A percentile compares a stretch with the other conserved stretches of the same genome.
Evolutionary conservation across 108 stramenopile genomes (phyloP).

Genomic region (Cyclotella kingstonii): DNA sequence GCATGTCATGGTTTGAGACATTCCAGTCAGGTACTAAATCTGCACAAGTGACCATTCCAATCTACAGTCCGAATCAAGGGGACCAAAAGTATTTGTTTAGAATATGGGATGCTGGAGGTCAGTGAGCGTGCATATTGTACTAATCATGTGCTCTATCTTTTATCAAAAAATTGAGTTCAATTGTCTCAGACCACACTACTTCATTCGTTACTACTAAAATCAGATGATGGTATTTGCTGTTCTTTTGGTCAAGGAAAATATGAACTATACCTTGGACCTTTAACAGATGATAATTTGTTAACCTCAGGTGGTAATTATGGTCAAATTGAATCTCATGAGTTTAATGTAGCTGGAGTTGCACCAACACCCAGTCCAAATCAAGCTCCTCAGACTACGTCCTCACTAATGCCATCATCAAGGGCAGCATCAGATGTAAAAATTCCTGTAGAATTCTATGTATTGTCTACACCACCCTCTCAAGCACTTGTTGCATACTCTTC

Average conservation of each 20-base stretch:
- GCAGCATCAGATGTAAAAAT: too few relatives aligned
- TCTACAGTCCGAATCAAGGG: constrained; percentile 11
- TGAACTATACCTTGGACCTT: constrained; percentile 16
- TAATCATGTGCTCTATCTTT: neutral
- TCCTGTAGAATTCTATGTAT: too few relatives aligned
- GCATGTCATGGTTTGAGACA: constrained; percentile 18
- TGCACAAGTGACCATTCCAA: constrained; percentile 11
- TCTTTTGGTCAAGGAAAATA: constrained; percentile 17
- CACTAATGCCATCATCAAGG: too few relatives aligned
- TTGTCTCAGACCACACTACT: too few relatives aligned
- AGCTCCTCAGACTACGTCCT: too few relatives aligned
- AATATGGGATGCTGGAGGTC: constrained; percentile 26
- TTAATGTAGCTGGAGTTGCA: constrained; percentile 1
- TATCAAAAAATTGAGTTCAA: neutral
- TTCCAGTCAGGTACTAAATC: constrained; percentile 8
- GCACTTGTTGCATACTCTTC: too few relatives aligned
- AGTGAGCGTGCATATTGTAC: neutral
- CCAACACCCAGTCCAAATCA: neutral
- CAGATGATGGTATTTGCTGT: constrained; percentile 18
- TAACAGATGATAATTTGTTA: constrained; percentile 1
- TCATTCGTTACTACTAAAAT: too few relatives aligned
- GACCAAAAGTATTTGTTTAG: constrained; percentile 19
- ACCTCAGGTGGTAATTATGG: constrained; percentile 16
- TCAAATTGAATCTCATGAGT: constrained; percentile 3
- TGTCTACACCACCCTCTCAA: too few relatives aligned